Evolutionary conservation across 768 basidiomycete species (phyloP), one percentile per base, ranked within the genome.

Genomic region (Amanita brunnescens): DNA sequence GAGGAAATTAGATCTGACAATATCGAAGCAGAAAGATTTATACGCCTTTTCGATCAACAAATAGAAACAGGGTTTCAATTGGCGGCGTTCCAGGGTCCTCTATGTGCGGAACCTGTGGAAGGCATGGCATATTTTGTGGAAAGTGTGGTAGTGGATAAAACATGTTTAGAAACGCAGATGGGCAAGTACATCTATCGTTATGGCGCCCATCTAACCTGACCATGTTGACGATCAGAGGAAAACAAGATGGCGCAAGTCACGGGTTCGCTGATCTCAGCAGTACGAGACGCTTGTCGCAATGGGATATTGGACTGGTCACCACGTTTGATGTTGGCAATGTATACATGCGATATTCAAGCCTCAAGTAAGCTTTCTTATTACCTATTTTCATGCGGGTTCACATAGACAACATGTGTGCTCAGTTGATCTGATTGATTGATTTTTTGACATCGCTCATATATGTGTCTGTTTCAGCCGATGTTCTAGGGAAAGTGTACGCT

Each of bases 291-390:
- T 0, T 98, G 93, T 63, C 79, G 89, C 53, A 86, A 83, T 57
- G 93, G 88, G 0, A 64, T 99, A 51, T 70, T 98, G 40, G 96
- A 98, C 66, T 99, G 96, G 96, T 97, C 94, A 1, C 96, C 96
- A 12, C 76, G 96, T 52, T 76, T 99, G 58, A 90, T 94, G 83
- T 72, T 99, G 58, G 96, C 96, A 0, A 98, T 98, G 92, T 99
- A 99, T 65, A 85, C 87, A 10, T 99, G 95, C 66, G 94, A 98
- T 61, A 98, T 99, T 49, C 96, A 97, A 69, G 91, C 94, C 1
- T 93, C 95, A 13, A 91, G 94, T 97, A 64, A 62, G 90, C 75
- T 12, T 39, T 34, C 35, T 52, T 41, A 32, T 41, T 16, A 21
- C n/a, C 2, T 9, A 13, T 21, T 12, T 2, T 2, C 14, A 5